Conservation (phyloP, 345 rosid genomes). For the Aegle marmelos region DNA sequence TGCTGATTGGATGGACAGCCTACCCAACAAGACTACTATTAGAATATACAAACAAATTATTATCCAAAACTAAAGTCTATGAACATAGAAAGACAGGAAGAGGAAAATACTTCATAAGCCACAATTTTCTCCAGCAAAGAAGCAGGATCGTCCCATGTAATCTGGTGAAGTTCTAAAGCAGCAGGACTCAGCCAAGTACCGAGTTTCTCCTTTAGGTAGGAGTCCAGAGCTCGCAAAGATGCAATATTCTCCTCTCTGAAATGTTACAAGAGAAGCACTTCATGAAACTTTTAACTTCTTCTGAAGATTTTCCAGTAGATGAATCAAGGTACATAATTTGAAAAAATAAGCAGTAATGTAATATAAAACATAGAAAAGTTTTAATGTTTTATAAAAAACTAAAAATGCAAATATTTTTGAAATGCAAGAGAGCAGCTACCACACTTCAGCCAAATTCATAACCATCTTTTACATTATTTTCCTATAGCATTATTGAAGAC, state of each 20-base stretch:
- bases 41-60: conserved; percentile 5
- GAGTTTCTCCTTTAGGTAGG: conserved; percentile 79
- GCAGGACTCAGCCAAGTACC: conserved; percentile 94
- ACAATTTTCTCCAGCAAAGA: conserved; percentile 93
- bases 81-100: not conserved
- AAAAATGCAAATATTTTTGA: not conserved
- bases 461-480: not conserved
- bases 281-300: conserved; percentile 2
- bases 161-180: conserved; percentile 82
- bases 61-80: not conserved
- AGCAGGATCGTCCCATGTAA: conserved; percentile 94
- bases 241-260: conserved; percentile 69
- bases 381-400: not conserved
- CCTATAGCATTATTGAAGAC: not conserved
- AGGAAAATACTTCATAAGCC: conserved; percentile 68
- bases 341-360: not conserved
- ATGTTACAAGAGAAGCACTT: conserved; percentile 6
- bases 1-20: conserved; percentile 98
- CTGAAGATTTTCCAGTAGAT: not conserved
- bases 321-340: not conserved
- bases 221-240: conserved; percentile 71
- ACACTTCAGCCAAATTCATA: not conserved
- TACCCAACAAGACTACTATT: conserved; percentile 17
- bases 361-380: not conserved
- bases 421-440: not conserved